These are phyloP conservation scores for Macaranga tanarius DNA, from an alignment of 441 rosid species.

Conservation along the genomic window DNA sequence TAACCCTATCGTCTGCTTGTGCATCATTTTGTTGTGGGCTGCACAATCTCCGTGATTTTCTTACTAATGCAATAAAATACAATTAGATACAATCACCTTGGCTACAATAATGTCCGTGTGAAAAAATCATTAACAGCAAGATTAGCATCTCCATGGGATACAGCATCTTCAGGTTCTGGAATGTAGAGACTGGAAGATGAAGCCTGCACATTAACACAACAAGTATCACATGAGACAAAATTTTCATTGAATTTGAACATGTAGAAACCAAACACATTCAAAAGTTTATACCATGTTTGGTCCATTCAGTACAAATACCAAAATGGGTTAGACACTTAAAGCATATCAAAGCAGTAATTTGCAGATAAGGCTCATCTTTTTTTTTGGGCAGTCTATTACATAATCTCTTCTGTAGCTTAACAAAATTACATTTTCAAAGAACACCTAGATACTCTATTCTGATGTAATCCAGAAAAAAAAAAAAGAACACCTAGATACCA, in stretches of 20 bases:
- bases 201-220: conserved; percentile 49
- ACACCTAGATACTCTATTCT: no score
- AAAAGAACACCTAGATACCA: not conserved
- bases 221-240: not conserved
- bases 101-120: conserved; percentile 53
- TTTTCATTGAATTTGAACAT: not conserved
- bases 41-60: conserved; percentile 17
- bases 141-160: conserved; percentile 86
- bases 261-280: not conserved
- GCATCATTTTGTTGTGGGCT: conserved; percentile 2
- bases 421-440: not conserved
- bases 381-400: not conserved
- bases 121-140: conserved; percentile 93
- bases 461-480: no score
- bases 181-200: conserved; percentile 74
- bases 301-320: not conserved
- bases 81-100: conserved; percentile 21
- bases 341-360: not conserved
- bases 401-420: not conserved
- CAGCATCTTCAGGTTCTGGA: conserved; percentile 98
- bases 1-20: conserved; percentile 3
- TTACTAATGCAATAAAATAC: conserved; percentile 15
- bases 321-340: not conserved
- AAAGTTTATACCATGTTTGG: not conserved
- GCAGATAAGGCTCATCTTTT: not conserved